A percentile compares a stretch with the other conserved stretches of the same genome.
phyloP scores from a whole-genome alignment of 1,284 basidiomycete species.

The Ganoderma sinense region DNA sequence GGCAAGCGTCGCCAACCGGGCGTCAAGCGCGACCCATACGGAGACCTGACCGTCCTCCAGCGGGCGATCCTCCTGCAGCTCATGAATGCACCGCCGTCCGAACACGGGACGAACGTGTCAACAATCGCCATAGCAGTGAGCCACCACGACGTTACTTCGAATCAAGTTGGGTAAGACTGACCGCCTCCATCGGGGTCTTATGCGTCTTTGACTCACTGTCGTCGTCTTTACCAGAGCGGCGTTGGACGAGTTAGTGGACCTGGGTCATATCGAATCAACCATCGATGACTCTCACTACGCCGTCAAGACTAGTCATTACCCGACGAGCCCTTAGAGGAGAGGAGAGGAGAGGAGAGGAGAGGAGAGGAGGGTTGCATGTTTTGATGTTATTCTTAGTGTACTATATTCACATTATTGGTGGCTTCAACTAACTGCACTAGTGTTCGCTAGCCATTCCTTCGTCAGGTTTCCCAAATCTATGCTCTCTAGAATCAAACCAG shows the following conservation, averaged over 20 bases:
- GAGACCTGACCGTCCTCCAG: conserved; percentile 67
- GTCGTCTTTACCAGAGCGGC: conserved; percentile 54
- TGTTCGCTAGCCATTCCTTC: not conserved
- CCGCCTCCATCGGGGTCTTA: too few species aligned
- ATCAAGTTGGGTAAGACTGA: conserved; percentile 55
- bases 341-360: too few species aligned
- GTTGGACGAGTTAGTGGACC: conserved; percentile 72
- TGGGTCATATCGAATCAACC: conserved; percentile 74
- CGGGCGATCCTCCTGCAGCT: conserved; percentile 73
- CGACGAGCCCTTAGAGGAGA: conserved; percentile 8
- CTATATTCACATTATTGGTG: not conserved
- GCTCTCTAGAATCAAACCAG: not conserved
- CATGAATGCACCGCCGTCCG: conserved; percentile 36
- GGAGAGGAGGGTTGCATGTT: not conserved
- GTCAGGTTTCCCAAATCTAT: not conserved
- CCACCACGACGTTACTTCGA: conserved; percentile 43
- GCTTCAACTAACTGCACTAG: not conserved
- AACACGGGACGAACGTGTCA: conserved; percentile 57
- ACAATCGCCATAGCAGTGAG: conserved; percentile 61
- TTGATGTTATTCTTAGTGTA: not conserved
- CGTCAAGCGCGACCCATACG: conserved; percentile 52
- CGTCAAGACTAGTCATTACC: conserved; percentile 22
- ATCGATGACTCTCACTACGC: conserved; percentile 48
- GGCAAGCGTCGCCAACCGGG: conserved; percentile 16
- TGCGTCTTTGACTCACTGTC: not conserved